Base-by-base conservation (phyloP, 345 rosid species). In the Mangifera indica region DNA sequence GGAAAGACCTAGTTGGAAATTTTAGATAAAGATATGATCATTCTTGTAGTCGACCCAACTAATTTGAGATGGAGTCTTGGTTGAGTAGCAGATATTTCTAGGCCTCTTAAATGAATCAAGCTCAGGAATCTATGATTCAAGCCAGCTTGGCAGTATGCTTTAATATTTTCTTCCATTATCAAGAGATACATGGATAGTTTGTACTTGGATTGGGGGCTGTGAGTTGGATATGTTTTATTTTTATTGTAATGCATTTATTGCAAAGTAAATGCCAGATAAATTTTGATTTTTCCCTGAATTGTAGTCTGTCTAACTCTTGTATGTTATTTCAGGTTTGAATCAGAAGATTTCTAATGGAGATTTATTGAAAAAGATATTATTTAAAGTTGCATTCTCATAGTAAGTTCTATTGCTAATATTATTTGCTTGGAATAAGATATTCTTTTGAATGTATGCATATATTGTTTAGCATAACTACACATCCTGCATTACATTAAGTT, bases 281-380 rank as follows among this genome's bases (percentile, higher is more conserved):
- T 37, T 37, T 46, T 71, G 48, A 56, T 52, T 7, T 20, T 66
- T 45, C 40, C 58, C 57, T n/a, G 22, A 15, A 54, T 49, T 37
- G 42, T 37, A 37, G 42, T 67, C 12, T 74, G 32, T 29, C 71
- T 69, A 76, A 62, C 55, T 60, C 56, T 67, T 76, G 60, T 57
- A 18, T 56, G 46, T 54, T 18, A 66, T 70, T 73, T 78, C 82
- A 95, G 99, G 98, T 80, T 84, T 95, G 77, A 85, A 78, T 51
- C 96, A 91, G 84, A 95, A 91, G 87, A 81, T 95, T 70, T 78
- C 91, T 71, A 79, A 84, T 5, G 97, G 98, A 54, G 85, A 96
- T 67, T 72, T 82, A 49, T 21, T 89, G 65, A 91, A 79, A 71
- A 80, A 80, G 82, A 87, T 77, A 24, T 24, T 95, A 60, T 95